Conservation (phyloP, 2,329 filamentous ascomycete genomes). For the Myriosclerotinia duriaeana region DNA sequence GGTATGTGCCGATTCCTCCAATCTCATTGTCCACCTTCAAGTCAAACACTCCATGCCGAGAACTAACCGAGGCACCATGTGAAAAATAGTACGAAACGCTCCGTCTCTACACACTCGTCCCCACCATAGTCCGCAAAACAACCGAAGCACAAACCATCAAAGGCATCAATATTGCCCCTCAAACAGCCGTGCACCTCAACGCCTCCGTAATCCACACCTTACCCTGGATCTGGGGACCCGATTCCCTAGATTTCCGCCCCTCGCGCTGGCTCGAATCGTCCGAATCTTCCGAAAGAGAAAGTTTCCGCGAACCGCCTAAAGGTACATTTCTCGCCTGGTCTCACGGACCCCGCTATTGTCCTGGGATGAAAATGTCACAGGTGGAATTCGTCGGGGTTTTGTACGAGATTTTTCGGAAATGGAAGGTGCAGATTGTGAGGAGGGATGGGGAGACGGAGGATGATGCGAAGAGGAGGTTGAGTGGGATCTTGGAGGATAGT, state of each 20-base stretch:
- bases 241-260: constrained; percentile 54
- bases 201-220: constrained; percentile 51
- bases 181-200: constrained; percentile 47
- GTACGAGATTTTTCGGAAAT: constrained; percentile 22
- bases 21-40: not conserved
- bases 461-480: constrained; percentile 24
- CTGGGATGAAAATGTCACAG: constrained; percentile 40
- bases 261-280: constrained; percentile 52
- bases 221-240: constrained; percentile 52
- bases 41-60: not conserved
- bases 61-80: not conserved
- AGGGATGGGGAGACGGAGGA: not conserved
- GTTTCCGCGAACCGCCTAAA: constrained; percentile 20
- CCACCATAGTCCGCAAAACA: constrained; percentile 5
- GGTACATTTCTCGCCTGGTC: constrained; percentile 38
- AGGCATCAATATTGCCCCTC: constrained; percentile 27
- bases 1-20: constrained; percentile 40
- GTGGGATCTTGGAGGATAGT: constrained; percentile 25
- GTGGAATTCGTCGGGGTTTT: constrained; percentile 39
- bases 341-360: constrained; percentile 37
- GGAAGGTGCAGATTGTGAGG: constrained; percentile 21
- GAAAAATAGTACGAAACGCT: constrained; percentile 11
- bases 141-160: constrained; percentile 6
- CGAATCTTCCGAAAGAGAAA: constrained; percentile 2
- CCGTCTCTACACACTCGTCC: constrained; percentile 11